A percentile compares a stretch with the other conserved stretches of the same genome.
These are phyloP conservation scores for Nasturtium officinale DNA, from an alignment of 345 rosid species.

Conservation along the genomic window DNA sequence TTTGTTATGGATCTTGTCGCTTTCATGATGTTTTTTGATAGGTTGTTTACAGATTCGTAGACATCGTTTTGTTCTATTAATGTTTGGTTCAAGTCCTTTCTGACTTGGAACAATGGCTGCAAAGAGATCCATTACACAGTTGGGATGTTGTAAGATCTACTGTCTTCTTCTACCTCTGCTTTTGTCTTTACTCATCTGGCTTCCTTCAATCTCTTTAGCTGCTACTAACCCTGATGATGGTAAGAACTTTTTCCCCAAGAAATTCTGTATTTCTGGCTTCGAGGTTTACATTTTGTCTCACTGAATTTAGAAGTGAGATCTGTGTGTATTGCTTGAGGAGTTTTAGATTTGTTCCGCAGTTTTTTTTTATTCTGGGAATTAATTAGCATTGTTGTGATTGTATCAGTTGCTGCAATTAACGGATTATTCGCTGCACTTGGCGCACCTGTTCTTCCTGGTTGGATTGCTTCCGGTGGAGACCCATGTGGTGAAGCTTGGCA, in stretches of 20 bases:
- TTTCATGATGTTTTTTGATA: conserved; percentile 24
- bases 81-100: conserved; percentile 39
- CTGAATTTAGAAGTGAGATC: conserved; percentile 27
- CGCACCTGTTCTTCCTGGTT: conserved; percentile 80
- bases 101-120: conserved; percentile 53
- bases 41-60: conserved; percentile 50
- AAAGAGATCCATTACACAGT: conserved; percentile 56
- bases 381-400: conserved; percentile 50
- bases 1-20: conserved; percentile 30
- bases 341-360: background rate
- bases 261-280: background rate
- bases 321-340: conserved; percentile 28
- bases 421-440: conserved; percentile 73
- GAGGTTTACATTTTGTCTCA: conserved; percentile 23
- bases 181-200: conserved; percentile 61
- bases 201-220: conserved; percentile 55
- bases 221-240: conserved; percentile 81
- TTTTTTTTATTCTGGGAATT: conserved; percentile 12
- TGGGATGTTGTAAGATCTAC: conserved; percentile 53
- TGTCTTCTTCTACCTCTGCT: conserved; percentile 44
- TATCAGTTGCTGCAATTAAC: conserved; percentile 83
- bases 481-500: conserved; percentile 95
- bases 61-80: conserved; percentile 41
- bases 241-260: conserved; percentile 30
- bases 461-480: conserved; percentile 93